phyloP scores from a whole-genome alignment of 352 stramenopile genomes.

The Pythium dissotocum region DNA sequence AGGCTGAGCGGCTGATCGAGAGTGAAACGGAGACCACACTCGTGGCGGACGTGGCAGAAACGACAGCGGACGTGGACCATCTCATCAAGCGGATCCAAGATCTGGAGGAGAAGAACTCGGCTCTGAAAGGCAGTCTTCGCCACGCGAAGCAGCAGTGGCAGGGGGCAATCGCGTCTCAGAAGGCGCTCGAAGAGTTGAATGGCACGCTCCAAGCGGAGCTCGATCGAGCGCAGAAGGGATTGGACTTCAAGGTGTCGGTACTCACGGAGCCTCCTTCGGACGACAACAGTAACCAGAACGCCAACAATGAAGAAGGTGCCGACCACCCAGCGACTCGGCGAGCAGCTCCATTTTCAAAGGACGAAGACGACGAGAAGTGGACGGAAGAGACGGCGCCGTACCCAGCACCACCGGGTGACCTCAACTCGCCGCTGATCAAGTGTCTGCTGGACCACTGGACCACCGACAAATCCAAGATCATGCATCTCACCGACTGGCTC shows the following conservation, averaged over 20 bases:
- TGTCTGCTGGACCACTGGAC: conserved; percentile 42
- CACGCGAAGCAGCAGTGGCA: conserved; percentile 38
- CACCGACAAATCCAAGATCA: conserved; percentile 34
- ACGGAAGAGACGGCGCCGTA: conserved; percentile 33
- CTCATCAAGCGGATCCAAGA: conserved; percentile 23
- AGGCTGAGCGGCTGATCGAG: conserved; percentile 4
- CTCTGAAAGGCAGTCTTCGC: conserved; percentile 24
- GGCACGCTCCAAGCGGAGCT: conserved; percentile 31
- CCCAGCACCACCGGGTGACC: conserved; percentile 37
- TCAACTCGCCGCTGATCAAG: conserved; percentile 42
- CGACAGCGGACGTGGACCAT: conserved; percentile 9
- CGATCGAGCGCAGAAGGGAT: conserved; percentile 20
- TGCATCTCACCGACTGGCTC: conserved; percentile 34
- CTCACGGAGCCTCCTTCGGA: background rate
- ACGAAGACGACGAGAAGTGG: conserved; percentile 30
- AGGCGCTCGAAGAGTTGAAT: conserved; percentile 35
- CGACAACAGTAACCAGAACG: background rate
- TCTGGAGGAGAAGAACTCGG: conserved; percentile 24
- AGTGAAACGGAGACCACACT: background rate
- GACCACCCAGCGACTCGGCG: background rate
- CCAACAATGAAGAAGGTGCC: conserved; percentile 4
- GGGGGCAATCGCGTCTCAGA: conserved; percentile 32
- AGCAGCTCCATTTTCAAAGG: background rate
- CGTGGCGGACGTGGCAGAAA: background rate
- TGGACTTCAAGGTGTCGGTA: conserved; percentile 25